Evolutionary conservation across 352 stramenopile species (phyloP), one percentile per base, ranked within the genome.

Genomic region (Phytophthora vignae): DNA sequence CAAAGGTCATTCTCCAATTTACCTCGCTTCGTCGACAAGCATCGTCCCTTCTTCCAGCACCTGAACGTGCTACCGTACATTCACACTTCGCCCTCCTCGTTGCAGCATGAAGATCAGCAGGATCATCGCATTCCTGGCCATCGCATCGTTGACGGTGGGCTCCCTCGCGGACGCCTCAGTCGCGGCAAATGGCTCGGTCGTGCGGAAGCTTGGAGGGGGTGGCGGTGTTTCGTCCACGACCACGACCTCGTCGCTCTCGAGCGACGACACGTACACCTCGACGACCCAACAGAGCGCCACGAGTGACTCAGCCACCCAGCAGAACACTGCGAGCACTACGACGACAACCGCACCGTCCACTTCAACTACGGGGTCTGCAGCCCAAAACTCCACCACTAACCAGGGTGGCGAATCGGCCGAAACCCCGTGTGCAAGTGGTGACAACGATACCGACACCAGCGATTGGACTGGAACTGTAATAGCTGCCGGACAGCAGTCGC

Each of bases 21-120:
- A 71, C 71, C 53, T 78, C 68, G 67, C 67, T 63, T 69, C 55
- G 17, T 14, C 29, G 2, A 64, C 60, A 71, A 70, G 66, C 67
- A 78, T 67, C 54, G 55, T 69, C 58, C 55, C 29, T 38, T 21
- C 42, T 50, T 54, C 62, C 31, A 71, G 56, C 62, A 67, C 63
- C 25, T 52, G 15, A 72, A 25, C 27, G 42, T 76, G 57, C 64
- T 76, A 76, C 50, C 36, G 60, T 50, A 17, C 19, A 21, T 12
- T 36, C 6, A n/a, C 40, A 62, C 21, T 33, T 36, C 29, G 6
- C 67, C 33, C 19, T 59, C 29, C 7, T 72, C 40, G 38, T 48
- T 21, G n/a, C 53, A 67, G 9, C 0, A 78, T 78, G 71, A 78
- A 73, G 50, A 52, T 78, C 67, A 36, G 48, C 44, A 76, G 76